Evolutionary conservation across 2,329 filamentous ascomycete genomes (phyloP).

Genomic region (Aspergillus sp.): DNA sequence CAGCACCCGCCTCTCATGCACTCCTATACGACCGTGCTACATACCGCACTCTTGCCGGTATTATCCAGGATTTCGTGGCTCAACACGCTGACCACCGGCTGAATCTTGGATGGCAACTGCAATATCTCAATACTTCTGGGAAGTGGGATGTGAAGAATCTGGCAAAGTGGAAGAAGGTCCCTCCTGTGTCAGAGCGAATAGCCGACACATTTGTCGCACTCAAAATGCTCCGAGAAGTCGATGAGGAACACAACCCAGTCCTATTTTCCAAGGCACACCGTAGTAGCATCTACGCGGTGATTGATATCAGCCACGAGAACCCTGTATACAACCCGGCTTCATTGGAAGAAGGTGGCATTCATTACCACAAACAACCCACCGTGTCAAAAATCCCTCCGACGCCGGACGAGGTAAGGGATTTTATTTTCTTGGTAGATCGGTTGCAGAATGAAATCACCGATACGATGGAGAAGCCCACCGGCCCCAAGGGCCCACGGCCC

Average conservation of each 20-base stretch:
- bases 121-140: conserved; percentile 81
- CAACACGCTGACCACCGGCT: conserved; percentile 74
- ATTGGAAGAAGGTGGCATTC: conserved; percentile 65
- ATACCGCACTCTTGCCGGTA: conserved; percentile 73
- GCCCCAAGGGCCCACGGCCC: conserved; percentile 35
- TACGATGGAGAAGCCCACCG: conserved; percentile 46
- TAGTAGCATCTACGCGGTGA: conserved; percentile 67
- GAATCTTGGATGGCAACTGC: conserved; percentile 84
- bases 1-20: conserved; percentile 76
- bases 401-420: conserved; percentile 59
- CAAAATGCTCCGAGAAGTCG: conserved; percentile 89
- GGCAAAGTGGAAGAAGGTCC: conserved; percentile 81
- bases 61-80: conserved; percentile 79
- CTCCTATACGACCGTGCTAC: conserved; percentile 77
- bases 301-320: conserved; percentile 88
- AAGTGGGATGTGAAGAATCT: conserved; percentile 99
- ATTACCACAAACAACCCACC: conserved; percentile 84
- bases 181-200: conserved; percentile 75
- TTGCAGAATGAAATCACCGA: conserved; percentile 58
- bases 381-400: conserved; percentile 86
- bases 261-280: conserved; percentile 70
- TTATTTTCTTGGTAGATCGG: conserved; percentile 60
- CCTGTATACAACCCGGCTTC: conserved; percentile 82
- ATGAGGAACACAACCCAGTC: conserved; percentile 75
- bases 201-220: conserved; percentile 80